Percentiles rank a stretch among this genome's conserved stretches.
phyloP scores from a whole-genome alignment of 78 protist genomes.

The Dictyostelium intermedium region DNA sequence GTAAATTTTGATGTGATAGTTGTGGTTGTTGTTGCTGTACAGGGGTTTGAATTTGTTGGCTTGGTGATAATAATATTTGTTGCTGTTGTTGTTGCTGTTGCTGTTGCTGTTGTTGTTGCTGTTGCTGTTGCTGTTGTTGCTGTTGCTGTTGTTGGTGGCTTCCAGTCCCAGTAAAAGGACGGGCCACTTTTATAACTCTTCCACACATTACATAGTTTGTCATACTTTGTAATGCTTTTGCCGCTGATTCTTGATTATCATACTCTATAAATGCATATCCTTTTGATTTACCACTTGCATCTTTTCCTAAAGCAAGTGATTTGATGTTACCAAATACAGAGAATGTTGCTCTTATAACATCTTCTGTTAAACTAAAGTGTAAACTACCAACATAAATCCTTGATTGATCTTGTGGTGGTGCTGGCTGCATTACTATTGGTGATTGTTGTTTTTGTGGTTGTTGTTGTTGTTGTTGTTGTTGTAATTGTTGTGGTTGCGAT shows the following conservation, averaged over 20 bases:
- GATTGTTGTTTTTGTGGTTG: background rate
- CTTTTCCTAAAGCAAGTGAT: constrained; percentile 46
- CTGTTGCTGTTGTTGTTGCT: background rate
- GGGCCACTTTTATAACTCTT: constrained; percentile 49
- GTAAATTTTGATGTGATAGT: too few species aligned
- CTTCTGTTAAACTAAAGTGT: constrained; percentile 53
- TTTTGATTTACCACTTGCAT: constrained; percentile 63
- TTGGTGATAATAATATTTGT: background rate
- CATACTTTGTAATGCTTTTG: constrained; percentile 41
- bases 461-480: background rate
- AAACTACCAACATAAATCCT: constrained; percentile 69
- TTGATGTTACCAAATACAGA: constrained; percentile 50
- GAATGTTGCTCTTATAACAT: constrained; percentile 18
- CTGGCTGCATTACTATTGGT: background rate
- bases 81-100: background rate
- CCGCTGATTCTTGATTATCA: constrained; percentile 29
- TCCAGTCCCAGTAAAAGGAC: constrained; percentile 32
- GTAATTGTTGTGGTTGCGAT: background rate
- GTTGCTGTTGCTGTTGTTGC: background rate
- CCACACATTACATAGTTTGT: constrained; percentile 31
- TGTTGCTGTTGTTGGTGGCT: background rate
- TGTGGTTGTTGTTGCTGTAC: background rate
- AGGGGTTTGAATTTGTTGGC: background rate
- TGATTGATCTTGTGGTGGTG: constrained; percentile 15
- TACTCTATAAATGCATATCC: constrained; percentile 71